Evolutionary conservation across 2,329 filamentous ascomycete genomes (phyloP), one percentile per base, ranked within the genome.

Genomic region (Fusarium sterilihyphosum): DNA sequence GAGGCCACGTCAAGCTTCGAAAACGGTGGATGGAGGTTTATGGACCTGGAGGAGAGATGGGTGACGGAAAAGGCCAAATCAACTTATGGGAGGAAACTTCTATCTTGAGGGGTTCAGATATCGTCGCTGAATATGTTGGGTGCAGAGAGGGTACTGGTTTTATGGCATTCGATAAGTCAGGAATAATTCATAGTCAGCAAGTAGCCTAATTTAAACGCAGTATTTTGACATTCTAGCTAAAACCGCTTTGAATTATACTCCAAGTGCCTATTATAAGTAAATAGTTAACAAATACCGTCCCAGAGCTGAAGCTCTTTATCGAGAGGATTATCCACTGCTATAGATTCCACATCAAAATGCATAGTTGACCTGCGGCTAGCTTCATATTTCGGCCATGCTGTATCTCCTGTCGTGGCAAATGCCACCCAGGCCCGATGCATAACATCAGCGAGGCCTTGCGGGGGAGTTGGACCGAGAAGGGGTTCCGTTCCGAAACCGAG

Each of bases 221-320:
- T 24, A 11, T 17, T 2, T 17, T 17, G 33, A 35, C 33, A 35
- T 0, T 35, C 3, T 3, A 35, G 33, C 33, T 35, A 0, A 35
- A 1, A 35, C 33, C 33, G 0, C 33, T 35, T 0, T 35, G 0
- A 35, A 17, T 0, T 17, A 35, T 35, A 8, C 3, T 1, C 14
- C 16, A 17, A 17, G 33, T 35, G 33, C 33, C 8, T 17, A 24
- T 18, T 24, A 11, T 18, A 24, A 3, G 5, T 7, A 33, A n/a
- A 2, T 6, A n/a, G 16, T 8, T 24, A 24, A 24, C 5, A 1
- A 11, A 20, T 8, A 3, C 17, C 24, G 2, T 35, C 31, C 49
- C 49, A 52, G 20, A 20, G 11, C 22, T 14, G 4, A 7, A 52
- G 11, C 31, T 24, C 12, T 14, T 24, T 18, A 2, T 35, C 3